Conservation (phyloP, 2,329 filamentous ascomycete genomes). For the Stagonosporopsis vannaccii region DNA sequence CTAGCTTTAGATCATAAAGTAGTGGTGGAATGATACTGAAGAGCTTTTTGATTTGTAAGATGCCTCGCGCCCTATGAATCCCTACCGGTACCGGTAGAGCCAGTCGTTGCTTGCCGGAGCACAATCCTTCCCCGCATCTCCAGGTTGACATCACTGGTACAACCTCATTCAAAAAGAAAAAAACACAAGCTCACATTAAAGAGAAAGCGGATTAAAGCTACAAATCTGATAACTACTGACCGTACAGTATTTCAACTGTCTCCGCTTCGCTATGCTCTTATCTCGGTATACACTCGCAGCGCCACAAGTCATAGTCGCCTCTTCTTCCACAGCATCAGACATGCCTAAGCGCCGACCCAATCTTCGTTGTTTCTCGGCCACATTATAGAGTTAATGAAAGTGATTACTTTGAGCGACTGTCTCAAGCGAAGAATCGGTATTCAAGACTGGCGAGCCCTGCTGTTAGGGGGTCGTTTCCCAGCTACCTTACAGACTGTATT, state of each 20-base stretch:
- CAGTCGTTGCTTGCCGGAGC: slow-evolving; percentile 1
- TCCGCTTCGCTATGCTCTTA: background rate
- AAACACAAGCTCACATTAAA: background rate
- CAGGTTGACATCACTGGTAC: background rate
- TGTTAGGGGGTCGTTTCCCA: background rate
- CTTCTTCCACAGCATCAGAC: background rate
- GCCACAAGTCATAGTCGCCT: background rate
- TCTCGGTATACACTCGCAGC: background rate
- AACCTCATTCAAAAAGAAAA: no score
- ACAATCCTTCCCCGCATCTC: slow-evolving; percentile 1
- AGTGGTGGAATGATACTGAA: background rate
- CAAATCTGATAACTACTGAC: background rate
- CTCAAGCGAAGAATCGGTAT: background rate
- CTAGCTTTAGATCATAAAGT: no score
- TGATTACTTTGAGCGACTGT: background rate
- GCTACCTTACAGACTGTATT: background rate
- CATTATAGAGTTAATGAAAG: background rate
- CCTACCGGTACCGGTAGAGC: no score
- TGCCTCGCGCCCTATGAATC: background rate
- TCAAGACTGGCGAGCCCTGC: background rate
- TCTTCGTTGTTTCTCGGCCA: background rate
- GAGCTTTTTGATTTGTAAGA: slow-evolving; percentile 2
- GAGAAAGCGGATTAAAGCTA: background rate
- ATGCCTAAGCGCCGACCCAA: background rate
- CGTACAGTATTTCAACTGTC: background rate